phyloP scores from a whole-genome alignment of 805 yeast genomes.

The Metschnikowia gelsemii region DNA sequence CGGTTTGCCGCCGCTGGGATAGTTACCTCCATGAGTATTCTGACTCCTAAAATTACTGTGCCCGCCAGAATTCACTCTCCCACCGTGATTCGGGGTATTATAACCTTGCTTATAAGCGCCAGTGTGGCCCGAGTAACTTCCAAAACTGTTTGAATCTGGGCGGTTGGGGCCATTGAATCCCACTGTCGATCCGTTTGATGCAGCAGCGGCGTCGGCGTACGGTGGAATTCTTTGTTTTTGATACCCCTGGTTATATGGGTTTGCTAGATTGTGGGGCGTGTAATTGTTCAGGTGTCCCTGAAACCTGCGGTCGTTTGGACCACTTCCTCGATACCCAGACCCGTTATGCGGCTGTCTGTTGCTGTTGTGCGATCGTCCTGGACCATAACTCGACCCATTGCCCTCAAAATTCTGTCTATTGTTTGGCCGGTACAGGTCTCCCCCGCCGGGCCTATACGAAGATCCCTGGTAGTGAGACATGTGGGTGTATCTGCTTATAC shows the following conservation, averaged over 20 bases:
- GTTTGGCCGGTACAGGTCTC: conserved; percentile 22
- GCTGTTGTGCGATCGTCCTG: conserved; percentile 1
- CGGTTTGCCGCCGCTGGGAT: conserved; percentile 3
- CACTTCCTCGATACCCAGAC: conserved; percentile 3
- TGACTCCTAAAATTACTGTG: conserved; percentile 1
- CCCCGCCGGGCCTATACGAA: conserved; percentile 17
- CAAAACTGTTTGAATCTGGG: too few relatives aligned
- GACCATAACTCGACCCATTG: conserved; percentile 3
- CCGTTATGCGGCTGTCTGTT: conserved; percentile 6
- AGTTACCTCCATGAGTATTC: not conserved
- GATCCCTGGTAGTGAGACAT: conserved; percentile 20
- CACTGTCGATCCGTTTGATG: too few relatives aligned
- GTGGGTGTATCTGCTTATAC: not conserved
- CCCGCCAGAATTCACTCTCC: conserved; percentile 1
- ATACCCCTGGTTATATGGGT: conserved; percentile 3
- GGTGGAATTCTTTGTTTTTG: conserved; percentile 5
- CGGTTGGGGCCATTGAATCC: too few relatives aligned
- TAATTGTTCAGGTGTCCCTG: conserved; percentile 8
- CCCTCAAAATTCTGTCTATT: conserved; percentile 2
- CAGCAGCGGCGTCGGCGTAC: not conserved
- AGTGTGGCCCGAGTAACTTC: too few relatives aligned
- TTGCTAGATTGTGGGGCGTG: not conserved
- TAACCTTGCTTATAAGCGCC: not conserved
- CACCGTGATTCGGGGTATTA: not conserved
- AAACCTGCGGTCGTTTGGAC: conserved; percentile 4